Percentiles rank a stretch among this genome's conserved stretches.
These are phyloP conservation scores for Ramalina intermedia DNA, from an alignment of 495 filamentous ascomycete genomes.

Conservation along the genomic window DNA sequence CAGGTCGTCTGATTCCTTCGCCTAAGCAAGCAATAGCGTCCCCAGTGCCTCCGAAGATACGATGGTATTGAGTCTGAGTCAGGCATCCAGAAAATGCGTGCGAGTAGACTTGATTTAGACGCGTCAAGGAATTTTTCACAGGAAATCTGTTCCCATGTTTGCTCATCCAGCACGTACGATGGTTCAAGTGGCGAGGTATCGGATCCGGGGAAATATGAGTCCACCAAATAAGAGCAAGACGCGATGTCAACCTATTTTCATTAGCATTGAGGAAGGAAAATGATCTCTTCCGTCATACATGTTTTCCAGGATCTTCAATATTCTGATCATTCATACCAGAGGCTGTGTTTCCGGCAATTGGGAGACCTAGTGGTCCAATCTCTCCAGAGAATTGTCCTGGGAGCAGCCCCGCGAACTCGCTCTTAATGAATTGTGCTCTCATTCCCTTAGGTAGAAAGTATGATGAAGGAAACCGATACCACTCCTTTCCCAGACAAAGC, in stretches of 20 bases:
- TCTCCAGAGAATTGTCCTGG: slow-evolving; percentile 81
- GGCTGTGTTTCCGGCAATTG: slow-evolving; percentile 63
- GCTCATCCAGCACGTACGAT: slow-evolving; percentile 50
- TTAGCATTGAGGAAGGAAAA: slow-evolving; percentile 8
- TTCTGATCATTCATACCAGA: slow-evolving; percentile 89
- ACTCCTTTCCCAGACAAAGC: slow-evolving; percentile 91
- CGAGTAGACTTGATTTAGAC: slow-evolving; percentile 51
- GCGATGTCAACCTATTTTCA: slow-evolving; percentile 45
- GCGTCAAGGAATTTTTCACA: slow-evolving; percentile 75
- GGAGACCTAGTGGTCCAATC: slow-evolving; percentile 41
- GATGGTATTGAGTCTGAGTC: slow-evolving; percentile 55
- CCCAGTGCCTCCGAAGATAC: slow-evolving; percentile 59
- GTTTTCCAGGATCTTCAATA: slow-evolving; percentile 73
- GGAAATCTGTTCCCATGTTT: slow-evolving; percentile 57
- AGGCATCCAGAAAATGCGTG: slow-evolving; percentile 77
- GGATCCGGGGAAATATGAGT: slow-evolving; percentile 60
- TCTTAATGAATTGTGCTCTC: slow-evolving; percentile 75
- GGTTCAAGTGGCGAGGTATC: slow-evolving; percentile 49
- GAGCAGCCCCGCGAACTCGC: slow-evolving; percentile 76
- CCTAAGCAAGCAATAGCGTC: slow-evolving; percentile 64
- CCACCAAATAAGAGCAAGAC: slow-evolving; percentile 71
- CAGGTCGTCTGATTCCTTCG: slow-evolving; percentile 19
- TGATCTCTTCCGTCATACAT: slow-evolving; percentile 38
- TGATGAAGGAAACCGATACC: slow-evolving; percentile 94
- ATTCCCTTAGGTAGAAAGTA: slow-evolving; percentile 73